Evolutionary conservation across 345 rosid species (phyloP).

Genomic region (Aethionema arabicum): DNA sequence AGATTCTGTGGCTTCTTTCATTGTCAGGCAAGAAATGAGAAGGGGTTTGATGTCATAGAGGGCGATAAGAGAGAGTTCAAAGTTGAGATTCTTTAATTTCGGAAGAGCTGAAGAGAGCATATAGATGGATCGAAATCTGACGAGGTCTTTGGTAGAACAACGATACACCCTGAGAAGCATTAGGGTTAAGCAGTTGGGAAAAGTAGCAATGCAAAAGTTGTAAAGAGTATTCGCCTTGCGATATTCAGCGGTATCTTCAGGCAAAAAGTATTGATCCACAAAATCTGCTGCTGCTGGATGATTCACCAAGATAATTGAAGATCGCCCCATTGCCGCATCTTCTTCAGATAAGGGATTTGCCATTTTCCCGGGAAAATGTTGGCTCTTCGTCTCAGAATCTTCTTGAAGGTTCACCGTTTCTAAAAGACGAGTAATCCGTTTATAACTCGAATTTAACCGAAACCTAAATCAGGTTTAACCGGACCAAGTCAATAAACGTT

Average conservation of each 20-base stretch:
- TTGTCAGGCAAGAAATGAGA: background rate
- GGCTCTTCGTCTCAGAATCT: background rate
- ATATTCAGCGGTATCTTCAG: background rate
- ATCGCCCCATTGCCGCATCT: background rate
- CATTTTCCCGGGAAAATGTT: background rate
- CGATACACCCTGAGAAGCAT: slow-evolving; percentile 18
- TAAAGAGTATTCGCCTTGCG: background rate
- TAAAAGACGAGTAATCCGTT: no score
- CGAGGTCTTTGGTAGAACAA: background rate
- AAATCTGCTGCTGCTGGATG: background rate
- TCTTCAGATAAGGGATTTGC: background rate
- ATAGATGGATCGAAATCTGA: slow-evolving; percentile 4
- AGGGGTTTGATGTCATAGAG: background rate
- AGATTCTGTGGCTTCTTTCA: background rate
- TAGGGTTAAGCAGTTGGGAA: slow-evolving; percentile 18
- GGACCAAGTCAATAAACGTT: no score
- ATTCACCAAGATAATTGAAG: background rate
- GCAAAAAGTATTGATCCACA: background rate
- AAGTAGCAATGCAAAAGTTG: slow-evolving; percentile 4
- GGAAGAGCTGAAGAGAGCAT: background rate
- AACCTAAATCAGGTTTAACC: no score
- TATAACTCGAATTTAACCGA: no score
- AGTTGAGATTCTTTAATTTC: background rate
- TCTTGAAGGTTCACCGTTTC: background rate
- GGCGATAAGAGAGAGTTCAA: background rate